phyloP scores from a whole-genome alignment of 768 basidiomycete species.

The Lentinus brumalis region DNA sequence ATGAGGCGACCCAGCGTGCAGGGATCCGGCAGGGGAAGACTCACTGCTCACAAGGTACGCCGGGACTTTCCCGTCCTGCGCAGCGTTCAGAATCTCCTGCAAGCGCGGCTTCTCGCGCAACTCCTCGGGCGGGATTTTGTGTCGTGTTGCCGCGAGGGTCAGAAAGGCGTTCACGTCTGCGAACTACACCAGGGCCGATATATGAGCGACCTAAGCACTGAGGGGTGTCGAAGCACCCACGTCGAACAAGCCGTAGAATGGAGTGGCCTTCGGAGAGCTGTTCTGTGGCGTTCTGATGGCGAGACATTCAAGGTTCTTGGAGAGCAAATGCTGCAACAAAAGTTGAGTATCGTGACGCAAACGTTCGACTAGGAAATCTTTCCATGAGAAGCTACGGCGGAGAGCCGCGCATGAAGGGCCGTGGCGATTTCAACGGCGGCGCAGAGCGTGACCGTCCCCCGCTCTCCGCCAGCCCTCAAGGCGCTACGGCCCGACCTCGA shows the following conservation, averaged over 20 bases:
- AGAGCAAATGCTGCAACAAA: slow-evolving; percentile 54
- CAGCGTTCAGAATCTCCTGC: slow-evolving; percentile 72
- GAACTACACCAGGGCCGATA: slow-evolving; percentile 46
- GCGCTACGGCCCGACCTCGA: no score
- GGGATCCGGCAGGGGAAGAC: slow-evolving; percentile 28
- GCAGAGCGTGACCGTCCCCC: no score
- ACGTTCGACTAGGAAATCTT: no score
- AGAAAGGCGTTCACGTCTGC: slow-evolving; percentile 89
- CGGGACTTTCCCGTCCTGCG: slow-evolving; percentile 71
- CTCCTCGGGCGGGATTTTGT: slow-evolving; percentile 65
- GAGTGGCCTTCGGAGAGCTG: slow-evolving; percentile 24
- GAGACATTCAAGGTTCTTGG: slow-evolving; percentile 64
- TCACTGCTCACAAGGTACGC: slow-evolving; percentile 78
- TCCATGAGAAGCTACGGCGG: no score
- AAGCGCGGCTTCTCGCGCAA: slow-evolving; percentile 59
- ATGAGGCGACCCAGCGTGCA: not conserved
- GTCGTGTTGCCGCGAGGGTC: slow-evolving; percentile 77
- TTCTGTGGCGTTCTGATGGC: slow-evolving; percentile 48
- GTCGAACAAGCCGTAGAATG: slow-evolving; percentile 69
- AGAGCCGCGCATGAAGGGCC: no score
- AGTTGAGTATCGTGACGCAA: not conserved
- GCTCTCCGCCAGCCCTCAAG: no score
- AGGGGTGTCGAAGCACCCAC: slow-evolving; percentile 43
- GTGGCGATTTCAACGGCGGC: no score
- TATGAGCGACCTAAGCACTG: not conserved